Evolutionary conservation across 1,139 yeast species (phyloP), one percentile per base, ranked within the genome.

Genomic region (Kluyveromyces sp.): DNA sequence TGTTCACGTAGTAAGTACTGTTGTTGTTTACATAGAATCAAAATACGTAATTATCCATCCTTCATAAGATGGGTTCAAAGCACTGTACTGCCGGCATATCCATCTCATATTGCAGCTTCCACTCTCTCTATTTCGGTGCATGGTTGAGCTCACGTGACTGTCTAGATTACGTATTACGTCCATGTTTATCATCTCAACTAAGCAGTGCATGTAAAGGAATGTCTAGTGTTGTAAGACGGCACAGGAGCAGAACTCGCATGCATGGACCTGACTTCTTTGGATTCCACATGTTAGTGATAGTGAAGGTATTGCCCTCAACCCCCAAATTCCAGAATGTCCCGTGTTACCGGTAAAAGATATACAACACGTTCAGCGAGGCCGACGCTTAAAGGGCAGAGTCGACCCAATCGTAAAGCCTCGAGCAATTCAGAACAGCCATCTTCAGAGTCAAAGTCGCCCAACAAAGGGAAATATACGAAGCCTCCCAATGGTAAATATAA

Each of bases 1-100:
- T 78, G 11, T 83, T 85, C 60, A 75, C 75, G n/a, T 80, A 63
- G 28, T 9, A 11, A 40, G 12, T 13, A 15, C n/a, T n/a, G 26
- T 22, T 6, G 9, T 9, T 22, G 26, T 9, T 22, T 22, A 22
- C 26, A 9, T 22, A 22, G 9, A 6, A 6, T 6, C 9, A 22
- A 22, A 9, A 6, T 6, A 22, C 26, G 26, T 6, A 22, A 9
- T 6, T 22, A 22, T 6, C 26, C 6, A 22, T 9, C 9, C n/a
- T n/a, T n/a, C n/a, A n/a, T n/a, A n/a, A n/a, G n/a, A n/a, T n/a
- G n/a, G n/a, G n/a, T n/a, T n/a, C n/a, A n/a, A n/a, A n/a, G n/a
- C n/a, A n/a, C n/a, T n/a, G n/a, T n/a, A n/a, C n/a, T n/a, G n/a
- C n/a, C n/a, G n/a, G n/a, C n/a, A n/a, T n/a, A n/a, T n/a, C n/a